Base-by-base conservation (phyloP, 2,329 filamentous ascomycete species). In the Penicillium psychrosexuale region DNA sequence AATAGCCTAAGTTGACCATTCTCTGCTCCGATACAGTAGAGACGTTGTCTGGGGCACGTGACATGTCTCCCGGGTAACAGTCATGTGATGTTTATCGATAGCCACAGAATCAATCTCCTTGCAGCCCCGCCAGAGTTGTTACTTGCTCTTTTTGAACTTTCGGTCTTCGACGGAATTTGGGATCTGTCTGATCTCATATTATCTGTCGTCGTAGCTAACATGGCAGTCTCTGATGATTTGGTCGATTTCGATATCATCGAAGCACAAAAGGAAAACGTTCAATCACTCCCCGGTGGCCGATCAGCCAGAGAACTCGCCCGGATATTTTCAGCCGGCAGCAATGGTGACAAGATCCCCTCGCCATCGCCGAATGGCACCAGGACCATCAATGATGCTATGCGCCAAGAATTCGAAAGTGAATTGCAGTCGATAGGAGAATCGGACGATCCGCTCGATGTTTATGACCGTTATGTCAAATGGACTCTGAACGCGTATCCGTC, bases 391-490 rank as follows among this genome's bases (percentile, higher is more conserved):
- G 87, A 93, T 70, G 84, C 83, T 52, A 88, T 89, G 63, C 85
- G 93, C 62, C 84, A 88, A 65, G 88, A 93, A 67, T 97, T 90
- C 66, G 94, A 99, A 74, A 82, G 85, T 12, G 94, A 97, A 72
- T 75, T 97, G 17, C 81, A 84, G 40, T 84, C 80, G 45, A 86
- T 95, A 47, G 83, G 84, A 60, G 94, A 99, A 71, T 90, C 90
- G 0, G 94, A 99, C 70, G 94, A 99, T 68, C 94, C 94, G 1
- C 84, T 99, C 45, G 94, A 97, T 67, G 84, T 97, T 58, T 99
- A 91, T 77, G 93, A 97, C 72, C 87, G 94, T 71, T 99, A 99
- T 71, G 90, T 97, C 55, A 91, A 91, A 75, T 99, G 94, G 94
- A 96, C 92, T 1, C 79, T 97, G 28, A 90, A 97, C 72, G 89